Conservation (phyloP, 1,284 basidiomycete genomes). For the Sporisorium reilianum region DNA sequence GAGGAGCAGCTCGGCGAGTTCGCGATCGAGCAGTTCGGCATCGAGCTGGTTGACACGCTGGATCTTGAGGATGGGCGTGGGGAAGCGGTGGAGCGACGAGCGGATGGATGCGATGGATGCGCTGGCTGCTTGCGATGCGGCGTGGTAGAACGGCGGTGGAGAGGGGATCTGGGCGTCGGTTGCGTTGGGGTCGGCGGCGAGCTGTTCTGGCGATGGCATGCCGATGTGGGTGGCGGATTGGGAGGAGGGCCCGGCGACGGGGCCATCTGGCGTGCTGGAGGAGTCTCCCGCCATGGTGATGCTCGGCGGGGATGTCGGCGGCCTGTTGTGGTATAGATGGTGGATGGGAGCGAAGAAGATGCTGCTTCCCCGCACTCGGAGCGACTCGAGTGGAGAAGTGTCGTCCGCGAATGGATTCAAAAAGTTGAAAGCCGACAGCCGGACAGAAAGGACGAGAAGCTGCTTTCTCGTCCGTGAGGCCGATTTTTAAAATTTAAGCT, state of each 20-base stretch:
- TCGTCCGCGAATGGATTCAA: conserved; percentile 8
- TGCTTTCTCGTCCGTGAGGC: conserved; percentile 24
- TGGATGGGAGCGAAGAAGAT: not conserved
- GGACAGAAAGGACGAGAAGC: not conserved
- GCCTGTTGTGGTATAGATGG: conserved; percentile 2
- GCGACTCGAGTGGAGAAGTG: conserved; percentile 19
- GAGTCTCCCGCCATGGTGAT: conserved; percentile 24
- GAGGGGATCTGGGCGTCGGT: conserved; percentile 40
- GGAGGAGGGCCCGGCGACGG: conserved; percentile 32
- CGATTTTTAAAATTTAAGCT: not conserved
- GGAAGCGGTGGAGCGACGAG: conserved; percentile 56
- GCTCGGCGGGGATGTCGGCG: not conserved
- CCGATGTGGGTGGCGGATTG: conserved; percentile 4
- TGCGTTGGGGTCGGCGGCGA: conserved; percentile 30
- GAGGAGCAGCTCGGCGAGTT: conserved; percentile 83
- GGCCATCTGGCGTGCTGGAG: conserved; percentile 1
- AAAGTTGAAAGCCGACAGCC: conserved; percentile 28
- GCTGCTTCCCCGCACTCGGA: conserved; percentile 14
- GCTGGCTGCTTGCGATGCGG: conserved; percentile 50
- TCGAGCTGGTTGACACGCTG: conserved; percentile 88
- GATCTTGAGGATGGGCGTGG: conserved; percentile 63
- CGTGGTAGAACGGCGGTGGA: conserved; percentile 57
- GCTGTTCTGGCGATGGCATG: conserved; percentile 29
- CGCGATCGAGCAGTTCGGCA: conserved; percentile 89
- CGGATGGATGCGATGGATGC: conserved; percentile 54